Conservation (phyloP, 2,329 filamentous ascomycete genomes). For the Ceratocystiopsis minuta region DNA sequence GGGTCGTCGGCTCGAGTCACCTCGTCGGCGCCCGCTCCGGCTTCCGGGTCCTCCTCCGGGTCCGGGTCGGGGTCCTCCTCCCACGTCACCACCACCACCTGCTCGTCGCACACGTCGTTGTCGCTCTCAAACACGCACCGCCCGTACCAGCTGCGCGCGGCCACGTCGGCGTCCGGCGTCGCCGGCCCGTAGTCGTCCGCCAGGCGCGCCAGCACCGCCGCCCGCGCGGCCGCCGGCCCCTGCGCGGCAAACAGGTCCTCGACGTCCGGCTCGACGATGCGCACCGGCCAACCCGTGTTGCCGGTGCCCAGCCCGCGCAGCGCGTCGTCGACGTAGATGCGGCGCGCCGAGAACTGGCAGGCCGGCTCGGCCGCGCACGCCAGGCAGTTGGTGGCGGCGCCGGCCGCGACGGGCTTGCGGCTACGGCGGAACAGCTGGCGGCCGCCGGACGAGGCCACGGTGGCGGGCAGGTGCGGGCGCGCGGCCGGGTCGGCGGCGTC, state of each 20-base stretch:
- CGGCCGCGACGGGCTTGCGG: conserved; percentile 60
- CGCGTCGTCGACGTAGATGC: conserved; percentile 50
- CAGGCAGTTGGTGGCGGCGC: conserved; percentile 69
- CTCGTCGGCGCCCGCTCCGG: no score
- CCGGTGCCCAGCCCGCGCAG: conserved; percentile 42
- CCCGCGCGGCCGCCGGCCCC: conserved; percentile 29
- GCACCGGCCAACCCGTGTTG: conserved; percentile 63
- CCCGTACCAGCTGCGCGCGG: conserved; percentile 58
- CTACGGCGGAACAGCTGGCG: conserved; percentile 60
- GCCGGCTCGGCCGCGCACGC: conserved; percentile 54
- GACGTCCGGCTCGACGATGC: conserved; percentile 81
- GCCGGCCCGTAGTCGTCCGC: conserved; percentile 34
- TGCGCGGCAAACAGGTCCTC: conserved; percentile 45
- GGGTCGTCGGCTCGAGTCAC: neutral
- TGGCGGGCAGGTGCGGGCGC: conserved; percentile 52
- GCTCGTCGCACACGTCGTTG: conserved; percentile 88
- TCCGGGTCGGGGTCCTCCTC: conserved; percentile 42
- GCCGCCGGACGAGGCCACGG: conserved; percentile 57
- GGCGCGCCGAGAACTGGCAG: conserved; percentile 74
- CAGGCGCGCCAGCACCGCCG: conserved; percentile 19
- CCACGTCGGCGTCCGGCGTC: conserved; percentile 28
- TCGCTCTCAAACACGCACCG: conserved; percentile 89
- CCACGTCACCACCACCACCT: conserved; percentile 77
- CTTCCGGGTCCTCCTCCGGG: neutral
- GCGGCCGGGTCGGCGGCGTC: conserved; percentile 22